Conservation (phyloP, 345 rosid genomes). For the Dimocarpus longan region DNA sequence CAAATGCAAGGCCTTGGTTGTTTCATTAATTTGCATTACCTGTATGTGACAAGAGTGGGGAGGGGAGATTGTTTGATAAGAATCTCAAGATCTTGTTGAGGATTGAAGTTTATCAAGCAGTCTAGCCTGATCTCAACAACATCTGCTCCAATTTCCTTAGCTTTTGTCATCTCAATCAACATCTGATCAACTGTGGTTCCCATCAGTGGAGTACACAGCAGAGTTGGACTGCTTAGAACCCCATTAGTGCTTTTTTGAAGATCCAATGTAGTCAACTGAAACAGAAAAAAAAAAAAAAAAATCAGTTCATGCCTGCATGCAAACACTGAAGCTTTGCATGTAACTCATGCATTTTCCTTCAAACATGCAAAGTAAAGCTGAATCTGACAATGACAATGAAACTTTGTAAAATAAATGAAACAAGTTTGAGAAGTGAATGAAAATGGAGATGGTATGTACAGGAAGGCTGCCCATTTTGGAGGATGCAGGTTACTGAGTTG, state of each 20-base stretch:
- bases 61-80: constrained; percentile 48
- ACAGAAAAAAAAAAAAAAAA: background rate
- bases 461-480: constrained; percentile 16
- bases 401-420: background rate
- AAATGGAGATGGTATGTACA: background rate
- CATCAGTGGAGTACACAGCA: constrained; percentile 50
- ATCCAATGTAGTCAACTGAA: constrained; percentile 29
- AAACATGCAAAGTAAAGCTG: background rate
- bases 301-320: background rate
- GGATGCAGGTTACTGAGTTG: background rate
- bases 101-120: constrained; percentile 43
- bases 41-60: constrained; percentile 53
- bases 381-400: background rate
- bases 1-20: background rate
- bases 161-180: constrained; percentile 45
- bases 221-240: constrained; percentile 38
- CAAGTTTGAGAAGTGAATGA: background rate
- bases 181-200: constrained; percentile 46
- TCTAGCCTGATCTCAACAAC: constrained; percentile 44
- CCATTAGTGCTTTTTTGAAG: constrained; percentile 33
- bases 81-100: constrained; percentile 31
- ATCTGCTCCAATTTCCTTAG: constrained; percentile 43
- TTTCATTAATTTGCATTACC: constrained; percentile 20
- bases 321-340: background rate
- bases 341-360: background rate